Evolutionary conservation across 495 filamentous ascomycete genomes (phyloP).

Genomic region (Geopyxis carbonaria): DNA sequence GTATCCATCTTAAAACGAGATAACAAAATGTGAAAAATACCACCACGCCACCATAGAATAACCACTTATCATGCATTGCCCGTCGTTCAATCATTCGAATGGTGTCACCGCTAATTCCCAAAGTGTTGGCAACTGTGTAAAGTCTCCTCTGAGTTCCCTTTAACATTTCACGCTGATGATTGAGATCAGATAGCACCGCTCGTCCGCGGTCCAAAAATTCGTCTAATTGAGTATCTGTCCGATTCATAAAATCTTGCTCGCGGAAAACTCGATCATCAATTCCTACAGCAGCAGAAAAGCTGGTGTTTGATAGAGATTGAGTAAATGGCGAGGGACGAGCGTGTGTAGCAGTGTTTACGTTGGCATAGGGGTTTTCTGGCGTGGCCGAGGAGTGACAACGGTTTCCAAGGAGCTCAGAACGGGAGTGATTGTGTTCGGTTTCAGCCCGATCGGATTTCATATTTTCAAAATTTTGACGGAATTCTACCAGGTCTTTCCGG

Average conservation of each 20-base stretch:
- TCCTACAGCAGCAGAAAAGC: slow-evolving; percentile 3
- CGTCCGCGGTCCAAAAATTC: slow-evolving; percentile 85
- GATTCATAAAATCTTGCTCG: slow-evolving; percentile 71
- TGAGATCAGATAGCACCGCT: slow-evolving; percentile 73
- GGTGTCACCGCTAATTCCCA: slow-evolving; percentile 87
- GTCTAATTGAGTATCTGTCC: slow-evolving; percentile 66
- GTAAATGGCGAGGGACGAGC: slow-evolving; percentile 12
- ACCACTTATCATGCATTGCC: slow-evolving; percentile 93
- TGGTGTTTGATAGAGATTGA: slow-evolving; percentile 9
- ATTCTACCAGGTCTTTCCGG: slow-evolving; percentile 61
- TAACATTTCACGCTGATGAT: slow-evolving; percentile 79
- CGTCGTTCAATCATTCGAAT: slow-evolving; percentile 89
- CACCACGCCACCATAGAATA: slow-evolving; percentile 76
- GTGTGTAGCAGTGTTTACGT: slow-evolving; percentile 17
- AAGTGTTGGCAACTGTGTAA: slow-evolving; percentile 83
- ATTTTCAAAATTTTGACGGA: slow-evolving; percentile 54
- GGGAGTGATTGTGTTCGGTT: slow-evolving; percentile 41
- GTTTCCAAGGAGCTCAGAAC: slow-evolving; percentile 76
- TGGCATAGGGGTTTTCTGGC: slow-evolving; percentile 87
- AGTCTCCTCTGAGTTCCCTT: slow-evolving; percentile 83
- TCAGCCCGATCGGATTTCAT: slow-evolving; percentile 64
- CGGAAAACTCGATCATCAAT: slow-evolving; percentile 53
- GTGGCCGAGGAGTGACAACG: slow-evolving; percentile 72
- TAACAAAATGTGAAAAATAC: slow-evolving; percentile 90
- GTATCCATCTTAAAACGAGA: slow-evolving; percentile 64